phyloP scores from a whole-genome alignment of 2,329 filamentous ascomycete species.

The Pleochaeta shiraiana region DNA sequence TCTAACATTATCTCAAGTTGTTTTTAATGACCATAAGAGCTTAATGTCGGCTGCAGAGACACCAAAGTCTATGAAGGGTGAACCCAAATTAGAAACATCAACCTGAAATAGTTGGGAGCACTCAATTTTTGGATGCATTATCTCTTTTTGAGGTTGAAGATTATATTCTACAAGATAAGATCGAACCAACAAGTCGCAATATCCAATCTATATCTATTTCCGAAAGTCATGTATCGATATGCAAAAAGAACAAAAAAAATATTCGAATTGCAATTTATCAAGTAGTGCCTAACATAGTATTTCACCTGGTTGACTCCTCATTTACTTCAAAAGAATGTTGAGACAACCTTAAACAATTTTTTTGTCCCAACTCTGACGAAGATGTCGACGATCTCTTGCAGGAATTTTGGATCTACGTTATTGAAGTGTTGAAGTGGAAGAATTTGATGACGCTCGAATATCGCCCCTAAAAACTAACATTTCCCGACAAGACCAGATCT shows the following conservation, averaged over 20 bases:
- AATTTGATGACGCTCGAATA: neutral
- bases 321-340: slow-evolving; percentile 1
- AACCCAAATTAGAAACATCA: neutral
- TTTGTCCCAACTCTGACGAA: neutral
- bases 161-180: neutral
- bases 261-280: slow-evolving; percentile 2
- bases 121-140: slow-evolving; percentile 1
- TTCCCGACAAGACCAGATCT: neutral
- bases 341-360: neutral
- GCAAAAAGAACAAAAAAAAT: neutral
- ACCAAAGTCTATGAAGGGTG: slow-evolving; percentile 2
- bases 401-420: neutral
- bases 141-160: slow-evolving; percentile 1
- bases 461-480: neutral
- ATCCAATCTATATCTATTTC: neutral
- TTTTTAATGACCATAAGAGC: neutral
- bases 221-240: neutral
- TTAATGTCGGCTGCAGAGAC: neutral
- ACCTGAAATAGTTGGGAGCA: neutral
- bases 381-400: neutral
- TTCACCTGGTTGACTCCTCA: neutral
- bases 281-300: slow-evolving; percentile 2
- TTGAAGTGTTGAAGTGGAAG: neutral
- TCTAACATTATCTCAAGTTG: neutral
- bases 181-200: neutral